Evolutionary conservation across 306 rosid species (phyloP), one percentile per base, ranked within the genome.

Genomic region (Prunus campanulata): DNA sequence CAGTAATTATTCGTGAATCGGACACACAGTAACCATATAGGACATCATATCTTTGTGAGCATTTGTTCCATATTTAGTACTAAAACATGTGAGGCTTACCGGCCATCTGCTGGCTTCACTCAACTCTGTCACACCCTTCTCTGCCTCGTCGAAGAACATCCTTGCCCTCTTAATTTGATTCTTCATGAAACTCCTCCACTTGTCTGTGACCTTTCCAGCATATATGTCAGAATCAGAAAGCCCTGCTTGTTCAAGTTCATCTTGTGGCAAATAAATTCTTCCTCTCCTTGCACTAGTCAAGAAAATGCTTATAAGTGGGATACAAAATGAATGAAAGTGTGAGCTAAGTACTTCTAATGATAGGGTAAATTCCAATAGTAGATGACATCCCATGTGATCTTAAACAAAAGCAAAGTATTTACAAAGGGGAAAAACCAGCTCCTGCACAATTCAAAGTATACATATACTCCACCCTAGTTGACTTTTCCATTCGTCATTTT

Each of bases 91-190:
- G 74, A 25, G 55, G 60, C 74, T 70, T 1, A 93, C 98, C 24
- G 97, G 98, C 97, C 96, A 93, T 83, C 98, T 90, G 68, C 97
- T 93, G 2, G 97, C 97, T 46, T 86, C 85, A 68, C 66, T 88
- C 6, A 93, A 86, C 81, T 88, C 97, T 76, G 76, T 56, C 52
- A 93, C 89, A 12, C 97, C 98, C 74, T 86, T 85, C 87, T 91
- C 97, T 47, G 98, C 96, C 80, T 91, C 93, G 62, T 93, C 94
- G 65, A 91, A 93, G 66, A 93, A 90, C 96, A 79, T 88, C 78
- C 98, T 86, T 8, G 98, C 97, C 74, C 97, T 82, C 81, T 86
- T 80, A 79, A 93, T 91, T 72, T 93, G 98, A 2, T 87, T 89
- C 77, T 86, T 87, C 97, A 93, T 91, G 89, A 93, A 91, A 77